These are phyloP conservation scores for Fonsecaea pedrosoi DNA, from an alignment of 2,329 filamentous ascomycete genomes.

Conservation along the genomic window DNA sequence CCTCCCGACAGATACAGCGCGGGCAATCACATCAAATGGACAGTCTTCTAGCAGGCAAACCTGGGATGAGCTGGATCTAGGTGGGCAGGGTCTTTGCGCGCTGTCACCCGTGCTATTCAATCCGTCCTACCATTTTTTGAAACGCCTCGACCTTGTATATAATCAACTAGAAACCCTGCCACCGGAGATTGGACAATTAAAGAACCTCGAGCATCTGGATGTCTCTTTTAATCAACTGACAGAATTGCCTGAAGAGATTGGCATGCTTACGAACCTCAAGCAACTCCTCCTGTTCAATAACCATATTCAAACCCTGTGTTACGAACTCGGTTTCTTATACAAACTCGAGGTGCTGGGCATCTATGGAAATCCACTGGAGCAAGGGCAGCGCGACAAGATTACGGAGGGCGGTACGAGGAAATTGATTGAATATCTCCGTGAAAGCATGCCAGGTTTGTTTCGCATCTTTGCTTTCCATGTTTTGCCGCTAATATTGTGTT, in stretches of 20 bases:
- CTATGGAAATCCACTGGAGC: conserved; percentile 85
- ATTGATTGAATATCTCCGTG: conserved; percentile 80
- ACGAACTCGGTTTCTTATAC: conserved; percentile 86
- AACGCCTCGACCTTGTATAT: conserved; percentile 89
- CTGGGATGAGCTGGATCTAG: conserved; percentile 93
- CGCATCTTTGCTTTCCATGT: conserved; percentile 35
- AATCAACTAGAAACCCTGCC: conserved; percentile 88
- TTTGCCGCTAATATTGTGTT: conserved; percentile 33
- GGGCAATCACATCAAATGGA: conserved; percentile 67
- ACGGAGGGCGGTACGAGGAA: conserved; percentile 86
- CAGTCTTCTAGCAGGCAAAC: conserved; percentile 66
- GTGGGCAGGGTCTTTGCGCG: conserved; percentile 90
- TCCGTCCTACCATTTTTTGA: conserved; percentile 77
- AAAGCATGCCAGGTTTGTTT: conserved; percentile 79
- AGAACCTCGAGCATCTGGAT: conserved; percentile 82
- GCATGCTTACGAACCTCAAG: conserved; percentile 94
- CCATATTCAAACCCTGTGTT: conserved; percentile 75
- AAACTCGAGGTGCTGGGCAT: conserved; percentile 88
- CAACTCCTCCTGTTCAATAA: conserved; percentile 90
- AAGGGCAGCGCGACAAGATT: conserved; percentile 78
- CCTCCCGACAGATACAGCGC: conserved; percentile 63
- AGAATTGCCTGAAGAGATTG: conserved; percentile 85
- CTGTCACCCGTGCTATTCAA: conserved; percentile 80
- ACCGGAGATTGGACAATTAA: conserved; percentile 78
- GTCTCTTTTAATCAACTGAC: conserved; percentile 85